These are phyloP conservation scores for Tribonema minus DNA, from an alignment of 108 stramenopile species.

Conservation along the genomic window DNA sequence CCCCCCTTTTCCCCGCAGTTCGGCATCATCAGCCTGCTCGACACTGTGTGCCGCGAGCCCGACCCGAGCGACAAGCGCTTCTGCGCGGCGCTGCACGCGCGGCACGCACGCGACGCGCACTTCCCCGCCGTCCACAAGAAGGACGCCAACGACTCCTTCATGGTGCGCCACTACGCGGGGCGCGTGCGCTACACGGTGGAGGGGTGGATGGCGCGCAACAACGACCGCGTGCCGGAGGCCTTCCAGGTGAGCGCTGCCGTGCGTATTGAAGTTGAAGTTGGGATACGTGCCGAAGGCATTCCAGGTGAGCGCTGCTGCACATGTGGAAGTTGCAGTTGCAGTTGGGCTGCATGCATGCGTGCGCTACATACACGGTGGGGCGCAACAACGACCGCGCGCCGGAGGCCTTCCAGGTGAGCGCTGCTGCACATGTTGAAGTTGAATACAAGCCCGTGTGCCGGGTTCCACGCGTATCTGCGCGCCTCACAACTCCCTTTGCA, in stretches of 20 bases:
- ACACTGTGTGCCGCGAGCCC: slow-evolving; percentile 49
- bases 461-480: too few relatives aligned
- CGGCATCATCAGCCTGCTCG: too few relatives aligned
- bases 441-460: too few relatives aligned
- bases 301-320: neutral
- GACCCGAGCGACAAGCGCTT: slow-evolving; percentile 42
- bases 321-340: too few relatives aligned
- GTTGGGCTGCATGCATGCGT: neutral
- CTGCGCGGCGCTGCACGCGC: slow-evolving; percentile 44
- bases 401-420: too few relatives aligned
- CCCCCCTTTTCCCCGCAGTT: too few relatives aligned
- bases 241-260: too few relatives aligned
- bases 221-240: slow-evolving; percentile 46
- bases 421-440: too few relatives aligned
- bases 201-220: slow-evolving; percentile 54
- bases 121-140: slow-evolving; percentile 20
- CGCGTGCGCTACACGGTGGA: too few relatives aligned
- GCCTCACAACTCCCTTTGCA: neutral
- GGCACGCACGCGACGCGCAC: slow-evolving; percentile 25
- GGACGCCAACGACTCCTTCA: slow-evolving; percentile 47
- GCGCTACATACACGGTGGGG: neutral
- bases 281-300: neutral
- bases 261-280: neutral
- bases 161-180: slow-evolving; percentile 56
- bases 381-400: too few relatives aligned